Percentiles rank a stretch among this genome's conserved stretches.
These are phyloP conservation scores for Polytolypa hystricis DNA, from an alignment of 2,329 filamentous ascomycete species.

Conservation along the genomic window DNA sequence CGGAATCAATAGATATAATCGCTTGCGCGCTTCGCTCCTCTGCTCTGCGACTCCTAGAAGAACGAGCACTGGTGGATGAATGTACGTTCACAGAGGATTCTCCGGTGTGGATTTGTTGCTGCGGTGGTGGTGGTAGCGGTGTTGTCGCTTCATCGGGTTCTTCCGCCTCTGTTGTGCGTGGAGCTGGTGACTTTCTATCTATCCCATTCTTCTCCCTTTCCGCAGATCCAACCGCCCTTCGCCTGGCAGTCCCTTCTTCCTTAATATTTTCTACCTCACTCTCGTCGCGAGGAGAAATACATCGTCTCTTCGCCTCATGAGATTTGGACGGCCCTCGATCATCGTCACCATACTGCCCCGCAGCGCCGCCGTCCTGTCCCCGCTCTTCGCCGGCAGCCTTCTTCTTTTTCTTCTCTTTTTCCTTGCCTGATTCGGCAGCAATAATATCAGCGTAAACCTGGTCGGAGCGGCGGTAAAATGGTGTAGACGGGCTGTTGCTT, in stretches of 20 bases:
- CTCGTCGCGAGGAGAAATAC: conserved; percentile 13
- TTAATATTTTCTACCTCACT: background rate
- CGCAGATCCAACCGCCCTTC: too few relatives aligned
- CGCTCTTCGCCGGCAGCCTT: conserved; percentile 8
- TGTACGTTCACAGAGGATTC: background rate
- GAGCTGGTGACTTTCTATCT: too few relatives aligned
- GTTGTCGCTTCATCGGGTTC: background rate
- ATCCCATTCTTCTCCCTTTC: too few relatives aligned
- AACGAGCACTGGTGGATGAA: background rate
- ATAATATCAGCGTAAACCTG: conserved; percentile 38
- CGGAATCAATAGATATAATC: background rate
- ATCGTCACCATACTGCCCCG: background rate
- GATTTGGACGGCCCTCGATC: background rate
- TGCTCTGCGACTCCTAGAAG: background rate
- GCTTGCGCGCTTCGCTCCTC: background rate
- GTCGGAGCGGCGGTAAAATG: conserved; percentile 40
- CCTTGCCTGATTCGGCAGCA: conserved; percentile 24
- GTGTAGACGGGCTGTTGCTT: conserved; percentile 19
- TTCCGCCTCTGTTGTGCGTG: too few relatives aligned
- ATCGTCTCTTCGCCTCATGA: conserved; percentile 14
- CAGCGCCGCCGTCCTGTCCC: conserved; percentile 2
- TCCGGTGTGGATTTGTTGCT: background rate
- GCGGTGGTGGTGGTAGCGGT: background rate
- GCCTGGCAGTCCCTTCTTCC: background rate
- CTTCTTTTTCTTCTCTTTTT: conserved; percentile 6